Conservation (phyloP, 768 basidiomycete genomes). For the Boletus subparvulus region DNA sequence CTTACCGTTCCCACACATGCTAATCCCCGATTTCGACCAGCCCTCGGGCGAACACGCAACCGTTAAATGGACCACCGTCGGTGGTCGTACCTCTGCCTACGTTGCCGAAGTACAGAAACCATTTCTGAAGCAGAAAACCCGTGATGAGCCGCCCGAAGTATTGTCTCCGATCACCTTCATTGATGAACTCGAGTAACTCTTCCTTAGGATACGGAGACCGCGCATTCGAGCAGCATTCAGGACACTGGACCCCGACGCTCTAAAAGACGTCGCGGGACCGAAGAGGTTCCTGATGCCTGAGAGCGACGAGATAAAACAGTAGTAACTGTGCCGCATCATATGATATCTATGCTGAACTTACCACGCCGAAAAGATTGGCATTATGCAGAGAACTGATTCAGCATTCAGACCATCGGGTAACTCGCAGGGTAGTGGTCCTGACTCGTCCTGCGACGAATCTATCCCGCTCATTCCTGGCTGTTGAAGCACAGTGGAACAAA, state of each 20-base stretch:
- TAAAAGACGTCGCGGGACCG: conserved; percentile 9
- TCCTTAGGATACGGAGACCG: background rate
- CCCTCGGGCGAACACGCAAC: conserved; percentile 69
- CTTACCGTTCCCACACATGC: background rate
- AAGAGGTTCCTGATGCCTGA: background rate
- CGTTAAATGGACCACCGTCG: conserved; percentile 72
- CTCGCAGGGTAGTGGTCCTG: too few relatives aligned
- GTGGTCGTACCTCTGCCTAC: conserved; percentile 74
- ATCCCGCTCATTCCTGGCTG: too few relatives aligned
- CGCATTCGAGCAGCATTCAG: background rate
- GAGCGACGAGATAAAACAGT: background rate
- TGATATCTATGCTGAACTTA: background rate
- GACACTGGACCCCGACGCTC: background rate
- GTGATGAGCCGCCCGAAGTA: background rate
- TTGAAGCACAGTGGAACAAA: too few relatives aligned
- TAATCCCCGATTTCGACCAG: conserved; percentile 36
- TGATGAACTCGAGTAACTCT: background rate
- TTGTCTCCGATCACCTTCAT: background rate
- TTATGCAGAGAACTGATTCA: background rate
- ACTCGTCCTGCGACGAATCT: too few relatives aligned
- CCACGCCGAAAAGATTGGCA: background rate
- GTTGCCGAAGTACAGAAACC: conserved; percentile 60
- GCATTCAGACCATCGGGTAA: too few relatives aligned
- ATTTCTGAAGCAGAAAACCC: conserved; percentile 6
- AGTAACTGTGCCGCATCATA: background rate